Base-by-base conservation (phyloP, 257 asterid species). In the Petunia axillaris region DNA sequence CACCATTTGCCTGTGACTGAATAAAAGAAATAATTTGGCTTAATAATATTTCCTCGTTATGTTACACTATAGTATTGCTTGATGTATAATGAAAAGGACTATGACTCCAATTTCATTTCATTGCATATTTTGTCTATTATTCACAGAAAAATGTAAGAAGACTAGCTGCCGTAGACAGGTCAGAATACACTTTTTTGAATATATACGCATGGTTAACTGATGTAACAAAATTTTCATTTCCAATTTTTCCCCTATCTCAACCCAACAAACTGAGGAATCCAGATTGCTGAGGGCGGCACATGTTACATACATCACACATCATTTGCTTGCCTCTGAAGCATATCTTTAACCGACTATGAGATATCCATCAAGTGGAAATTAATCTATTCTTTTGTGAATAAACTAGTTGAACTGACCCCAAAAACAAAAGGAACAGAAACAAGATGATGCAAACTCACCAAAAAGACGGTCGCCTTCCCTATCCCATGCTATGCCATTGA, bases 401-500 rank as follows among this genome's bases (percentile, higher is more conserved):
- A 50, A 8, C 55, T 8, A 25, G 25, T 25, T 9, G 11, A 52
- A 11, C 57, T 8, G 11, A 52, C 57, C 57, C 57, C 11, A 52
- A 52, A 14, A 3, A 52, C 57, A 0, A 52, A 52, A 10, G 57
- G 15, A 52, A 52, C 8, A 52, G 57, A 3, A 52, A 52, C 57
- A 52, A 52, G 15, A 63, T 1, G n/a, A 52, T 3, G 13, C 11
- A 25, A 71, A 71, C 91, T 90, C 81, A 95, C 99, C 90, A 37
- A 95, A 95, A 54, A 92, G 53, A 15, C 98, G 97, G 85, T 87
- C 85, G 36, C 75, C 75, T 59, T 85, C 86, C 79, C 71, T 68
- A 82, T 95, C 98, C 98, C 98, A 95, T 43, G 99, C 99, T 68
- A 95, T 95, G 83, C 99, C 99, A 67, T 95, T 95, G 82, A 95